Conservation (phyloP, 2,329 filamentous ascomycete genomes). For the Ceratocystis albifundus region DNA sequence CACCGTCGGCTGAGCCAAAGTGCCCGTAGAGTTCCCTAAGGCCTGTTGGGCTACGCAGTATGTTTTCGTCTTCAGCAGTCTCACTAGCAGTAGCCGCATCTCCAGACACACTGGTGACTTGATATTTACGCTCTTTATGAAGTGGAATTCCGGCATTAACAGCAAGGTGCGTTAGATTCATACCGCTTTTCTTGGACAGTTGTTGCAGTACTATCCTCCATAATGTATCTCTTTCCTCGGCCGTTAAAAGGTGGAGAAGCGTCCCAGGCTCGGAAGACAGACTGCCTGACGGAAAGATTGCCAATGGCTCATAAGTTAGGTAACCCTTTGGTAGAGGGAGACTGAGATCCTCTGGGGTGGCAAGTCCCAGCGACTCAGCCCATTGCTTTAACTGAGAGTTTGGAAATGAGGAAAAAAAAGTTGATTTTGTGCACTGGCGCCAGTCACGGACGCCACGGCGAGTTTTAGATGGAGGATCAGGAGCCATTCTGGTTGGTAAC, state of each 20-base stretch:
- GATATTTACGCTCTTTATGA: constrained; percentile 23
- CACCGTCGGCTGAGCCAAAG: constrained; percentile 48
- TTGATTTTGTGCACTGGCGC: constrained; percentile 12
- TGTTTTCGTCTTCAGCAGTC: constrained; percentile 43
- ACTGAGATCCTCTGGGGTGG: neutral
- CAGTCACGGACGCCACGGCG: constrained; percentile 19
- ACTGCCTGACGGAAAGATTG: constrained; percentile 47
- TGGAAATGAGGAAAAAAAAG: constrained; percentile 15
- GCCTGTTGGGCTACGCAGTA: constrained; percentile 60
- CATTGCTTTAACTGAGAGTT: constrained; percentile 5
- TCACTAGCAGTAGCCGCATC: constrained; percentile 6
- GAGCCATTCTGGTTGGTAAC: neutral
- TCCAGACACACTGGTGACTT: neutral
- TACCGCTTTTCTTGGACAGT: constrained; percentile 35
- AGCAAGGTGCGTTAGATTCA: constrained; percentile 44
- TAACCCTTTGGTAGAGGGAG: constrained; percentile 33
- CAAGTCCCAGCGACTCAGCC: neutral
- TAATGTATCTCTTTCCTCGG: constrained; percentile 30
- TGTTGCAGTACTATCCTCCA: constrained; percentile 40
- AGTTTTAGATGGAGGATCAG: neutral
- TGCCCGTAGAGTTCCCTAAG: constrained; percentile 60
- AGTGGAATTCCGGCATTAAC: constrained; percentile 51
- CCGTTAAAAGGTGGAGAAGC: constrained; percentile 29
- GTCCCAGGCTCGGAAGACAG: constrained; percentile 38
- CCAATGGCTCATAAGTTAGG: constrained; percentile 50